Evolutionary conservation across 2,329 filamentous ascomycete species (phyloP), one percentile per base, ranked within the genome.

Genomic region (Calonectria pteridis): DNA sequence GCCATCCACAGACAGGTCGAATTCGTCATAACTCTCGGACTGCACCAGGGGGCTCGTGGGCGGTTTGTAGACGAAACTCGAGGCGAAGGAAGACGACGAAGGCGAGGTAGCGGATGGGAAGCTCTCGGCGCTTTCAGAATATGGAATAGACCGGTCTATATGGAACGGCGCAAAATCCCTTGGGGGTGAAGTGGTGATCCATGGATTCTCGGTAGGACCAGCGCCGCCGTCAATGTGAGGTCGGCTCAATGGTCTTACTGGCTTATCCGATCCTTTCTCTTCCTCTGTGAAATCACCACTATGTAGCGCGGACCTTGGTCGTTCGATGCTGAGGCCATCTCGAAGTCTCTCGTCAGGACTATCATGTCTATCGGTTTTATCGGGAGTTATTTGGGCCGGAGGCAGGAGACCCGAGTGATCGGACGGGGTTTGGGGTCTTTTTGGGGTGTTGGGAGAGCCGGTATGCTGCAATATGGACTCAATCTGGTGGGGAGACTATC

Each of bases 41-140:
- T 98, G 93, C 0, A 97, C 96, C 14, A 99, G 87, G 18, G 97
- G 97, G 80, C 96, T 98, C 2, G 97, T 98, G 0, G 97, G 96
- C 3, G 94, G 91, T 84, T 96, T 94, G 75, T 98, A 94, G 37
- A 94, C 89, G 83, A 98, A 98, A 78, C 92, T 95, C 2, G 93
- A 94, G 0, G 94, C 93, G 18, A 94, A 88, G 1, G 95, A 94
- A 10, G 93, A 95, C 4, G 93, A 93, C 13, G 94, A 81, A 1
- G 92, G 93, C 10, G 93, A 93, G 23, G 89, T 86, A 28, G 87
- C 84, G 0, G 88, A 87, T 58, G 82, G 84, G 67, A 85, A 86
- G 13, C 84, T 84, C 40, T 84, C 83, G 18, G 76, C 76, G 51
- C 83, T 81, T 28, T 83, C 81, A n/a, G 78, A 75, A n/a, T 81